Conservation (phyloP, 352 stramenopile species). For the Aphanomyces stellatus region DNA sequence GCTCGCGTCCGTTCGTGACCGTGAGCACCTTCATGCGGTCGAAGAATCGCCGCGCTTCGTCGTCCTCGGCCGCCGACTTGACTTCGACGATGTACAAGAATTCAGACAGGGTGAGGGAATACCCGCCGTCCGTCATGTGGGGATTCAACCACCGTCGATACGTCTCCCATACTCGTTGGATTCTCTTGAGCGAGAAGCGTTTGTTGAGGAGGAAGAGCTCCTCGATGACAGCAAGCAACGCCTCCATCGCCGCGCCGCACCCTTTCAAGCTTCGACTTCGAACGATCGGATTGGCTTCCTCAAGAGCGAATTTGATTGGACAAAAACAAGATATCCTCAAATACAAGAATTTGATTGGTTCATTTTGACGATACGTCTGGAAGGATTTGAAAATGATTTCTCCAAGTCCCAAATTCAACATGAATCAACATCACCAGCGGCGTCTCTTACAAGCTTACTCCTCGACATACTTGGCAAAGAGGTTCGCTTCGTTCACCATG, state of each 20-base stretch:
- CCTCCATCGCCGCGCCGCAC: background rate
- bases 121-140: constrained; percentile 43
- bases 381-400: no score
- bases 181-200: constrained; percentile 31
- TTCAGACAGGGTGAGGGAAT: constrained; percentile 50
- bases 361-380: background rate
- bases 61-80: constrained; percentile 21
- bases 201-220: constrained; percentile 28
- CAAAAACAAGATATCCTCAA: background rate
- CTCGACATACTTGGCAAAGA: constrained; percentile 97
- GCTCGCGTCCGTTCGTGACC: background rate
- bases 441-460: no score
- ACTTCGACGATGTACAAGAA: constrained; percentile 56
- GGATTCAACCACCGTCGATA: constrained; percentile 48
- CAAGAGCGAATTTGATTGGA: constrained; percentile 6
- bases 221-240: background rate
- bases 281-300: no score
- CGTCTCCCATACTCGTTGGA: constrained; percentile 48
- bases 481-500: constrained; percentile 94
- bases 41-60: constrained; percentile 43
- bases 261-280: no score
- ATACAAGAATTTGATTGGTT: background rate
- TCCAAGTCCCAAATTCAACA: no score
- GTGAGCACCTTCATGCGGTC: constrained; percentile 27
- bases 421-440: no score